phyloP scores from a whole-genome alignment of 805 yeast species.

The Maudiozyma pseudohumilis region DNA sequence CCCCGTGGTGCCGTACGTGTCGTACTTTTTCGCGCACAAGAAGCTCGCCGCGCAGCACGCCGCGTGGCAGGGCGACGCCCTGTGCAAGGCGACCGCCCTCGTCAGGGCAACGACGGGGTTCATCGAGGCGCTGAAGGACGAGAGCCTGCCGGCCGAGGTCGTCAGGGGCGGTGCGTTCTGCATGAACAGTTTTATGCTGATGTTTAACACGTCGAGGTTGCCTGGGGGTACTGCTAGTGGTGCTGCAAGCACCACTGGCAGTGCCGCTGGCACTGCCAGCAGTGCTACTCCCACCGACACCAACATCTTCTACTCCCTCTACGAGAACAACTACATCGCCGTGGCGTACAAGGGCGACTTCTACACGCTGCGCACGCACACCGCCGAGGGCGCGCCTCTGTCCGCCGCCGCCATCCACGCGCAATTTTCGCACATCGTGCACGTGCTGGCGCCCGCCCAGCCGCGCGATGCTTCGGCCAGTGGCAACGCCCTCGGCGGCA shows the following conservation, averaged over 20 bases:
- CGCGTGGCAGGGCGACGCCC: constrained; percentile 49
- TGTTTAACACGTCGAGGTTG: constrained; percentile 83
- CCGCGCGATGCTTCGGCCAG: too few species aligned
- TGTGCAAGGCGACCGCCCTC: constrained; percentile 67
- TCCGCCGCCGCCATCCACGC: constrained; percentile 41
- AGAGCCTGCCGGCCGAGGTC: constrained; percentile 69
- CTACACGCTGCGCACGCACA: constrained; percentile 64
- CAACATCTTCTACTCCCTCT: constrained; percentile 40
- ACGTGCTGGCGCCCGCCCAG: too few species aligned
- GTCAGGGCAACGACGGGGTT: constrained; percentile 59
- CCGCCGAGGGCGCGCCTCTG: constrained; percentile 28
- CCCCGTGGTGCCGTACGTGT: constrained; percentile 90
- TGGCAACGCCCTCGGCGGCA: too few species aligned
- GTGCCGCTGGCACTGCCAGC: too few species aligned
- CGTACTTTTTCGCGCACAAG: constrained; percentile 80
- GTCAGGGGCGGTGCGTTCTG: constrained; percentile 77
- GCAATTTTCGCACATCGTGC: constrained; percentile 49
- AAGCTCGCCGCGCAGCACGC: constrained; percentile 38
- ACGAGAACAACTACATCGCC: constrained; percentile 53
- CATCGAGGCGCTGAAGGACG: constrained; percentile 54
- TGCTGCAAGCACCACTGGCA: too few species aligned
- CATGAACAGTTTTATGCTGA: constrained; percentile 83
- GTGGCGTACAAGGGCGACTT: constrained; percentile 70
- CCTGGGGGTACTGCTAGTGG: constrained; percentile 40
- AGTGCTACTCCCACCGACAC: too few species aligned